These are phyloP conservation scores for Cyclocybe aegerita DNA, from an alignment of 768 basidiomycete species.

Conservation along the genomic window DNA sequence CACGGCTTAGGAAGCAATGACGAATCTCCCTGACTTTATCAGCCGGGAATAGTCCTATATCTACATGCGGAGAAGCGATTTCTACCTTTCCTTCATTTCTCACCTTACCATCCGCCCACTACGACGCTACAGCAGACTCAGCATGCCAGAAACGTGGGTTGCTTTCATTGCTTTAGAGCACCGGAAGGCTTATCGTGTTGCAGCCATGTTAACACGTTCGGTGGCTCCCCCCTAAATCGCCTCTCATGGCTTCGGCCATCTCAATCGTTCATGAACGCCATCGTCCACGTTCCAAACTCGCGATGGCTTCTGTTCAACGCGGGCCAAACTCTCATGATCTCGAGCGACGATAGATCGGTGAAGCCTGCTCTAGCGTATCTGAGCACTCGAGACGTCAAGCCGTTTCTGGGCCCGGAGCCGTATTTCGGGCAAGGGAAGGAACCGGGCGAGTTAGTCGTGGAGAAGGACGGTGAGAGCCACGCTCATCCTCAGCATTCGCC, in stretches of 20 bases:
- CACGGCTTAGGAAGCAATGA: slow-evolving; percentile 2
- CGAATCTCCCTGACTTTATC: neutral
- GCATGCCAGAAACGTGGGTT: slow-evolving; percentile 23
- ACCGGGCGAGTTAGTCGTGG: slow-evolving; percentile 33
- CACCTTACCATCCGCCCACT: neutral
- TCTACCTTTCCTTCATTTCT: neutral
- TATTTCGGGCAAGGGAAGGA: slow-evolving; percentile 71
- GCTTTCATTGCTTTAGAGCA: neutral
- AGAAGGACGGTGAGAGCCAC: slow-evolving; percentile 25
- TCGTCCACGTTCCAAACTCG: slow-evolving; percentile 57
- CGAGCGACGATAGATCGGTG: slow-evolving; percentile 30
- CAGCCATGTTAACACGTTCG: slow-evolving; percentile 39
- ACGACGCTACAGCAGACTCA: no score
- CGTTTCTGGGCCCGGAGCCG: slow-evolving; percentile 65
- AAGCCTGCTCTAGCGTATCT: slow-evolving; percentile 48
- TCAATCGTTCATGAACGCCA: slow-evolving; percentile 70
- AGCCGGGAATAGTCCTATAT: neutral
- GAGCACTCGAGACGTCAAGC: slow-evolving; percentile 57
- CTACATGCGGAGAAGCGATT: neutral
- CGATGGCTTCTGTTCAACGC: slow-evolving; percentile 79
- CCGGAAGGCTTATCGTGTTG: neutral
- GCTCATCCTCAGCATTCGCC: slow-evolving; percentile 25
- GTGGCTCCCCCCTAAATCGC: slow-evolving; percentile 76
- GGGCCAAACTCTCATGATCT: slow-evolving; percentile 64
- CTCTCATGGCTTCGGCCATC: slow-evolving; percentile 81